Conservation (phyloP, 1,139 yeast genomes). For the Zygoascus meyerae region DNA sequence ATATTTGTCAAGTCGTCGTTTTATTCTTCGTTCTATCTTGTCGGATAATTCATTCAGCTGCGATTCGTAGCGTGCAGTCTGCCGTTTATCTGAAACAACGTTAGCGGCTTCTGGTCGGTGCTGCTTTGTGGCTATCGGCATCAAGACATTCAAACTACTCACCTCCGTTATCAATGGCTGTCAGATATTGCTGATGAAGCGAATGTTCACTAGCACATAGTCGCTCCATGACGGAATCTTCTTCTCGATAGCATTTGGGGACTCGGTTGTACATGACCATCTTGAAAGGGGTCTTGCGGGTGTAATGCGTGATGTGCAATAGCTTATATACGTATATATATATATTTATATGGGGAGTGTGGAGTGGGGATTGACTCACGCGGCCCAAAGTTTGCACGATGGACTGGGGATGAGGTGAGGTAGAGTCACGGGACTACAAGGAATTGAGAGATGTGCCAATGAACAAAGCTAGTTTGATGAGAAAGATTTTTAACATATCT, state of each 20-base stretch:
- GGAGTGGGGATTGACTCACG: too few species aligned
- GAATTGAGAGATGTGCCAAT: too few species aligned
- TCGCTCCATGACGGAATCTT: slow-evolving; percentile 3
- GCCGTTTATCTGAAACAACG: neutral
- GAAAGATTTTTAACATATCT: too few species aligned
- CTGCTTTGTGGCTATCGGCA: too few species aligned
- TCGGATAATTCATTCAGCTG: neutral
- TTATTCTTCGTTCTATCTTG: slow-evolving; percentile 3
- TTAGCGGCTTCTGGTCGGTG: too few species aligned
- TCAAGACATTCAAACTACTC: neutral
- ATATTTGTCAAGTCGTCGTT: neutral
- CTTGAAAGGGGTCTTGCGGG: neutral
- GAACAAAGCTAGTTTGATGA: too few species aligned
- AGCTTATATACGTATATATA: too few species aligned
- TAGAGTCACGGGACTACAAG: too few species aligned
- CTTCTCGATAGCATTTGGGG: slow-evolving; percentile 5
- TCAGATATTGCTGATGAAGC: neutral
- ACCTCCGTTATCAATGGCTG: neutral
- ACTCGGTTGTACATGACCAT: slow-evolving; percentile 6
- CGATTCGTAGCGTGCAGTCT: neutral
- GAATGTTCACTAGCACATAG: slow-evolving; percentile 1
- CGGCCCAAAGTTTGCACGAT: too few species aligned
- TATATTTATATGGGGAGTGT: too few species aligned
- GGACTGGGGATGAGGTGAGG: too few species aligned
- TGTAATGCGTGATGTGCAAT: too few species aligned